Evolutionary conservation across 306 rosid species (phyloP).

Genomic region (Dalbergia cochinchinensis): DNA sequence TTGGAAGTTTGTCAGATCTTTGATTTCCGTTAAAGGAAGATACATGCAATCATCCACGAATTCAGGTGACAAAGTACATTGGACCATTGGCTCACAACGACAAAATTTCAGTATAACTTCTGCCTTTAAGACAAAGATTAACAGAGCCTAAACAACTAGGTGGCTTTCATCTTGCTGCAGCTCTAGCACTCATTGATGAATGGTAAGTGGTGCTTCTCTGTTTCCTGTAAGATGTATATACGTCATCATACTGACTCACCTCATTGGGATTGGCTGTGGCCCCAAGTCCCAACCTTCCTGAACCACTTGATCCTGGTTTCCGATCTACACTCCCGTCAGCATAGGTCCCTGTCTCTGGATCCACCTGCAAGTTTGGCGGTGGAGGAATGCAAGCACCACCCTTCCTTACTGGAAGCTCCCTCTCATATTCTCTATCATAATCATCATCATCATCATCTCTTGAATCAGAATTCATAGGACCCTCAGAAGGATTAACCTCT

Average conservation of each 20-base stretch:
- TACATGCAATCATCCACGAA: slow-evolving; percentile 24
- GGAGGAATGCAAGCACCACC: slow-evolving; percentile 99
- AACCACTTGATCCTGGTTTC: slow-evolving; percentile 71
- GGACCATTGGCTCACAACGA: slow-evolving; percentile 3
- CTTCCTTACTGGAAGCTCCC: slow-evolving; percentile 67
- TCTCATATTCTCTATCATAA: slow-evolving; percentile 64
- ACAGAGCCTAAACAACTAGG: not conserved
- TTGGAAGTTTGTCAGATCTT: slow-evolving; percentile 11
- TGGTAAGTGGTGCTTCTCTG: slow-evolving; percentile 96
- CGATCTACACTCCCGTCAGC: slow-evolving; percentile 88
- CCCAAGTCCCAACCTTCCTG: slow-evolving; percentile 90
- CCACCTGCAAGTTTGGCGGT: slow-evolving; percentile 86
- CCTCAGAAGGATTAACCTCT: slow-evolving; percentile 94
- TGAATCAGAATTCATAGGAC: slow-evolving; percentile 76
- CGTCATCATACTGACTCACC: slow-evolving; percentile 94
- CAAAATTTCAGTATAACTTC: slow-evolving; percentile 26
- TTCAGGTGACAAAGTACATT: slow-evolving; percentile 15
- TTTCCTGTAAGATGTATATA: slow-evolving; percentile 94
- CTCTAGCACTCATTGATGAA: slow-evolving; percentile 90
- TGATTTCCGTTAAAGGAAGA: slow-evolving; percentile 4
- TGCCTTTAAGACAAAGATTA: slow-evolving; percentile 18
- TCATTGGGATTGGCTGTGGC: slow-evolving; percentile 89
- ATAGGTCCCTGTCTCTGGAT: slow-evolving; percentile 88
- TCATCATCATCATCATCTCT: slow-evolving; percentile 79
- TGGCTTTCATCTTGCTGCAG: slow-evolving; percentile 63